phyloP scores from a whole-genome alignment of 805 yeast species.

The Yarrowia sp. region DNA sequence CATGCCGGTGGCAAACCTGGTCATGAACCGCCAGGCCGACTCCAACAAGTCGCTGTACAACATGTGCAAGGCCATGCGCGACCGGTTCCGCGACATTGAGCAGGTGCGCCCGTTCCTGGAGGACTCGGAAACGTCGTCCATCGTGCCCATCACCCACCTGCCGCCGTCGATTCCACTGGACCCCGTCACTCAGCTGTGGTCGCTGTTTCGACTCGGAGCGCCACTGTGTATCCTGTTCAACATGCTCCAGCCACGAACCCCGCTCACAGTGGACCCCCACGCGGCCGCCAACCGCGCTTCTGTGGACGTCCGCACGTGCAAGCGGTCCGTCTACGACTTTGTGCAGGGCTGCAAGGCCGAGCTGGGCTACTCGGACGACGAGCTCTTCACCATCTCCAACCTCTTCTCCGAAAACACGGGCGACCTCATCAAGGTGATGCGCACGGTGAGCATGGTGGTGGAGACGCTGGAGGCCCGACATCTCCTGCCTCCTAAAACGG shows the following conservation, averaged over 20 bases:
- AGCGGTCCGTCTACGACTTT: constrained; percentile 88
- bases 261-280: constrained; percentile 47
- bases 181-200: constrained; percentile 91
- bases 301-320: constrained; percentile 82
- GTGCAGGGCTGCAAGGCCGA: constrained; percentile 82
- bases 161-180: constrained; percentile 78
- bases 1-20: constrained; percentile 34
- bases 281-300: constrained; percentile 52
- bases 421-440: constrained; percentile 68
- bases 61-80: constrained; percentile 64
- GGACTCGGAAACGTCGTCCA: constrained; percentile 50
- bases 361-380: constrained; percentile 76
- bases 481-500: constrained; percentile 42
- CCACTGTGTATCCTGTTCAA: constrained; percentile 89
- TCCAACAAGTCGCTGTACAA: constrained; percentile 68
- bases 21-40: constrained; percentile 38
- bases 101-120: constrained; percentile 71
- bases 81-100: constrained; percentile 63
- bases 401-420: constrained; percentile 84
- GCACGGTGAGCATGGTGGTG: constrained; percentile 71
- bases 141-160: constrained; percentile 63
- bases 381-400: constrained; percentile 86
- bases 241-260: constrained; percentile 61
- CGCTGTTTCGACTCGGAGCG: constrained; percentile 88
- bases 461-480: constrained; percentile 52